Conservation (phyloP, 805 yeast genomes). For the Ogataea paraovalis region DNA sequence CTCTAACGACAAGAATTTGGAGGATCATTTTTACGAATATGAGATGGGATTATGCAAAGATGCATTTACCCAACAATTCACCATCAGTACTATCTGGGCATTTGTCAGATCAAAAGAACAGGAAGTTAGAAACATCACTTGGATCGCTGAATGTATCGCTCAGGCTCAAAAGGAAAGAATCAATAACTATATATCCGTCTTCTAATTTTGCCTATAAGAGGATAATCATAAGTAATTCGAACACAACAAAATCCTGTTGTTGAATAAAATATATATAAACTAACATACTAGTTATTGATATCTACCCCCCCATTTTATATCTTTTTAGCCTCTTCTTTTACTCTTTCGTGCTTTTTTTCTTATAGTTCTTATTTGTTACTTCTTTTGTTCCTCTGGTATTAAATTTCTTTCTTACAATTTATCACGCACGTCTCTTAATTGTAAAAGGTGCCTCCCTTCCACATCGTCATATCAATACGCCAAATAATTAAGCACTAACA, state of each 20-base stretch:
- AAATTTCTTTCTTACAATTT: background rate
- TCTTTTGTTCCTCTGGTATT: background rate
- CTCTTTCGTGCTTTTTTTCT: background rate
- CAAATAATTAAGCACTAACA: too few relatives aligned
- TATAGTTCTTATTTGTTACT: background rate
- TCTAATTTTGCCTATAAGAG: conserved; percentile 32
- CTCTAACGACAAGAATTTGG: conserved; percentile 58
- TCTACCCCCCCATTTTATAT: background rate
- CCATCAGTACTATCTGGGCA: conserved; percentile 88
- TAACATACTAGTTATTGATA: background rate
- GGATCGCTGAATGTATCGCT: conserved; percentile 99
- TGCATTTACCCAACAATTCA: conserved; percentile 95
- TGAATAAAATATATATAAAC: too few relatives aligned
- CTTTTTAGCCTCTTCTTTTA: background rate
- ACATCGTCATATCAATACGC: too few relatives aligned
- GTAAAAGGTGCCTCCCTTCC: background rate
- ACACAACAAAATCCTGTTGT: background rate
- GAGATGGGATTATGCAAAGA: conserved; percentile 91
- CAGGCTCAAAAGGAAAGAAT: conserved; percentile 96
- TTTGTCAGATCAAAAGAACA: conserved; percentile 96
- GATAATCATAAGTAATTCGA: background rate
- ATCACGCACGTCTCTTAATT: background rate
- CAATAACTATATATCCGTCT: conserved; percentile 84
- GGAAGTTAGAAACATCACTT: conserved; percentile 94
- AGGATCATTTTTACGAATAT: conserved; percentile 87